Evolutionary conservation across 2,329 filamentous ascomycete species (phyloP).

Genomic region (Cordyceps tenuipes): DNA sequence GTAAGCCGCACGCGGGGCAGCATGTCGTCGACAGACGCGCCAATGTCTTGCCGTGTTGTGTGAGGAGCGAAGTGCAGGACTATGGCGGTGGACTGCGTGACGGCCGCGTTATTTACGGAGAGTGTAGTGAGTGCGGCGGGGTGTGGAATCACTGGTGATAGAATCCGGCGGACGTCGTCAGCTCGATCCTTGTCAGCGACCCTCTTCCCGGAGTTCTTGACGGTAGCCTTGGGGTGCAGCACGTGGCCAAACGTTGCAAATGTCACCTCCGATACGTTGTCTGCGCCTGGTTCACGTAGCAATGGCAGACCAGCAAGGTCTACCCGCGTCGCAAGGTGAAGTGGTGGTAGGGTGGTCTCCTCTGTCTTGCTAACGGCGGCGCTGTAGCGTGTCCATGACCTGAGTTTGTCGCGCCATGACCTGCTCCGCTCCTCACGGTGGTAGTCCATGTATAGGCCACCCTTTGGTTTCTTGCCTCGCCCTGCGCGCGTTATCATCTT

Average conservation of each 20-base stretch:
- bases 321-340: constrained; percentile 1
- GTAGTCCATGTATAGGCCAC: constrained; percentile 16
- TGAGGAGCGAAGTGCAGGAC: constrained; percentile 39
- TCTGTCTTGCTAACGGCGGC: constrained; percentile 13
- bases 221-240: constrained; percentile 28
- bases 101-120: constrained; percentile 21
- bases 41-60: constrained; percentile 4
- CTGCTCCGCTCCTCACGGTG: constrained; percentile 25
- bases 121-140: constrained; percentile 34
- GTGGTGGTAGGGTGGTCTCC: background rate
- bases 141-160: constrained; percentile 40
- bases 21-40: background rate
- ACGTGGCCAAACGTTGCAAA: constrained; percentile 42
- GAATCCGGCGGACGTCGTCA: constrained; percentile 19
- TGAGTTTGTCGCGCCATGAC: constrained; percentile 27
- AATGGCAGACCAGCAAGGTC: background rate
- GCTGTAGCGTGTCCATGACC: constrained; percentile 24
- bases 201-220: background rate
- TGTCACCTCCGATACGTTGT: background rate
- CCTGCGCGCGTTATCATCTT: constrained; percentile 17
- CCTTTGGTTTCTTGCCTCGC: constrained; percentile 6
- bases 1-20: constrained; percentile 22
- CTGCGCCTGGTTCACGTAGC: background rate
- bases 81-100: constrained; percentile 25
- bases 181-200: background rate